Base-by-base conservation (phyloP, 1,284 basidiomycete genomes). In the Cronartium ribicola region DNA sequence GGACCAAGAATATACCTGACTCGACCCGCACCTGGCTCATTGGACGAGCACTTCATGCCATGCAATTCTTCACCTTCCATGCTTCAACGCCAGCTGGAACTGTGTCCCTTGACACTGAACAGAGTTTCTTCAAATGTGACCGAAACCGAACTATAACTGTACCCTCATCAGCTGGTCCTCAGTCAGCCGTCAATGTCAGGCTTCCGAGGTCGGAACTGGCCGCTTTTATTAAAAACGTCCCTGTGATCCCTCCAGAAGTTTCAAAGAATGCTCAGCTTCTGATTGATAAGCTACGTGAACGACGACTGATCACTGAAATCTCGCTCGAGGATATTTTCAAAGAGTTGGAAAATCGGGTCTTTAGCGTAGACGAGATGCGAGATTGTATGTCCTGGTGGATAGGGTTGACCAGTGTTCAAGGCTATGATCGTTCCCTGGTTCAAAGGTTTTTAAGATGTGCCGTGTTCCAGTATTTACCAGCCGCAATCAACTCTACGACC, bases 341-440 rank as follows among this genome's bases (percentile, higher is more conserved):
- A 66, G 92, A 96, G 80, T 85, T 99, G 5, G 85, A 86, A 14
- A 82, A 85, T 2, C 85, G 91, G 13, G 89, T 94, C 0, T 84
- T 98, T 20, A 82, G 82, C 0, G 87, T 91, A 77, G 82, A 84
- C 13, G 93, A 98, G 81, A 89, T 91, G 83, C 81, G 89, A 22
- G 88, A 88, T 4, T 94, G 91, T 81, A 84, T 98, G 77, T 86
- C 87, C 75, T 99, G 95, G 95, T 96, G 94, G 90, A 87, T 89
- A 68, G 81, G 82, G 36, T 81, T 92, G 14, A 87, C 87, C 55
- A 85, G 78, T 1, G 66, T 80, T 81, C 60, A 77, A 80, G 29
- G 86, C 61, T 79, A 82, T 6, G 83, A 84, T 22, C 83, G 88
- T 59, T 85, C 89, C 36, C 80, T 83, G 2, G 84, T 90, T 20